Base-by-base conservation (phyloP, 179 eudicot species). In the Silene noctiflora region DNA sequence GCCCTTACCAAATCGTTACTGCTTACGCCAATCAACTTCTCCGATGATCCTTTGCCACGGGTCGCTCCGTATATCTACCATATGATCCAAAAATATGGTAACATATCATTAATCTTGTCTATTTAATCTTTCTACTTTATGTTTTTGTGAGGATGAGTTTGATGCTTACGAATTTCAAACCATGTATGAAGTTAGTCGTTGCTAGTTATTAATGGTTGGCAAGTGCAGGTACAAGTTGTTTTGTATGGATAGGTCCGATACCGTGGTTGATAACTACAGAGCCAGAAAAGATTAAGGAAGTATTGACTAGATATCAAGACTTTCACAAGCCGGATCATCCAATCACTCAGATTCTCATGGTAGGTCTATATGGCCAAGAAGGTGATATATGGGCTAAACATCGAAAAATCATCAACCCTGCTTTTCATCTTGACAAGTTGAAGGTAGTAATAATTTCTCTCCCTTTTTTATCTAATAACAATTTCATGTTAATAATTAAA, bases 381-480 rank as follows among this genome's bases (percentile, higher is more conserved):
- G 85, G 76, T 6, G 72, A 79, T 16, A 24, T 77, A 22, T 82
- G 85, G 85, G 75, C 55, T 27, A 82, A 72, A 72, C 82, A 82
- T 61, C 79, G 80, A 53, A 79, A 46, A 58, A 67, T 82, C 27
- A 51, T 79, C 46, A 76, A 72, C 72, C 85, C 85, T 17, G 83
- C 85, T 13, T 82, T 82, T 71, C 77, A 82, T 51, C 0, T 79
- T 10, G 82, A 82, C 2, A 82, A 82, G 67, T 53, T 82, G 63
- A 82, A 82, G 85, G 85, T 82, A 74, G 61, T 19, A 0, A 5
- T 13, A 8, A 0, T 7, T 1, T 9, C 12, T n/a, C n/a, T n/a
- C n/a, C n/a, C n/a, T n/a, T n/a, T n/a, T n/a, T n/a, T n/a, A n/a
- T n/a, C n/a, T n/a, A n/a, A n/a, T n/a, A n/a, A n/a, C n/a, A n/a